phyloP scores from a whole-genome alignment of 371 early-diverging fungal genomes.

The Mucor velutinosus region DNA sequence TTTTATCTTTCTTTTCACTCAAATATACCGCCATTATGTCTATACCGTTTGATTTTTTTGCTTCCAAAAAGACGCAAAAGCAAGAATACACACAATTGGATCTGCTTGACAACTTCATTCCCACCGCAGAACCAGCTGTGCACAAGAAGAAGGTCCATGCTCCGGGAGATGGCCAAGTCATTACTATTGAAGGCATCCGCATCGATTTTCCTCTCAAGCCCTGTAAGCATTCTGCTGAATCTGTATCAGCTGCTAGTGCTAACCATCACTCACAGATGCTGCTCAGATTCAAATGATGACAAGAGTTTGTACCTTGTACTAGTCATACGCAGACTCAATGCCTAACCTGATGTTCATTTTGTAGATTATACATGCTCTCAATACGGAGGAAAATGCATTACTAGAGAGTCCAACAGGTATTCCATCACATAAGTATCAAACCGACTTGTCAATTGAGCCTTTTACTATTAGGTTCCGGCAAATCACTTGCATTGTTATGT shows the following conservation, averaged over 20 bases:
- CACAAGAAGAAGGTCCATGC: not conserved
- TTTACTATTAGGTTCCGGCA: constrained; percentile 53
- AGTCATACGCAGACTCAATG: not conserved
- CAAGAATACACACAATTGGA: not conserved
- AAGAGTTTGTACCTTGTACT: constrained; percentile 31
- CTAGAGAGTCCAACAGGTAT: constrained; percentile 65
- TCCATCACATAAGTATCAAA: not conserved
- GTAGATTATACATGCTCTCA: constrained; percentile 57
- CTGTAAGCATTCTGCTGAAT: constrained; percentile 30
- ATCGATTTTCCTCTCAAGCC: constrained; percentile 60
- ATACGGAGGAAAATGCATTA: constrained; percentile 52
- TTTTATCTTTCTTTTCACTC: not conserved
- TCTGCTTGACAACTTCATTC: not conserved
- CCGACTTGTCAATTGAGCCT: not conserved
- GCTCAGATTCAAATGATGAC: constrained; percentile 66
- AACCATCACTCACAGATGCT: constrained; percentile 29
- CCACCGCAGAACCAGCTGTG: not conserved
- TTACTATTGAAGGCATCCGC: constrained; percentile 40
- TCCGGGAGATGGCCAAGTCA: constrained; percentile 1
- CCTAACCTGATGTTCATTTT: not conserved
- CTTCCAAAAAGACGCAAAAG: not conserved
- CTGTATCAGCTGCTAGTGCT: not conserved
- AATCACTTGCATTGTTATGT: constrained; percentile 59
- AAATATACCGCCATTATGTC: not conserved
- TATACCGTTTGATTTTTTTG: not conserved